A percentile compares a stretch with the other conserved stretches of the same genome.
Conservation (phyloP, 164 flowering plant genomes). For the Taxillus chinensis region DNA sequence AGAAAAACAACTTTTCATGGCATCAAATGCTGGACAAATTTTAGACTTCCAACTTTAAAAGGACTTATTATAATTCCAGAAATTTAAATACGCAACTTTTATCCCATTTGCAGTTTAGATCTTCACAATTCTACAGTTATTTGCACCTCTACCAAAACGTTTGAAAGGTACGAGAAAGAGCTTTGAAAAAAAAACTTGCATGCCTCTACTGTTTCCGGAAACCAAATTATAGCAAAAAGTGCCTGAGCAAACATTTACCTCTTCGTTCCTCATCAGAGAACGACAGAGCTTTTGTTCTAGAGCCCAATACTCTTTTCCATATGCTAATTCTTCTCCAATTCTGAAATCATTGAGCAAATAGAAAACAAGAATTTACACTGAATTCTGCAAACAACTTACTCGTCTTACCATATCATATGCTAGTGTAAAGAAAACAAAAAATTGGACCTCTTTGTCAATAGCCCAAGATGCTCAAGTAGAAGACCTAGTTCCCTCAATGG, state of each 20-base stretch:
- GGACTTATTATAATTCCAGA: too few relatives aligned
- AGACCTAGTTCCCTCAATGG: slow-evolving; percentile 49
- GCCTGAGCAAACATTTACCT: slow-evolving; percentile 26
- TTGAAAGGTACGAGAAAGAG: too few relatives aligned
- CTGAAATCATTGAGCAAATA: slow-evolving; percentile 23
- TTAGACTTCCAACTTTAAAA: too few relatives aligned
- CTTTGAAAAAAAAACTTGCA: background rate
- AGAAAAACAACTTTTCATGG: too few relatives aligned
- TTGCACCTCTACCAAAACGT: too few relatives aligned
- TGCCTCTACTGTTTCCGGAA: background rate
- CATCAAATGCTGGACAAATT: too few relatives aligned
- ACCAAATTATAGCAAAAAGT: background rate
- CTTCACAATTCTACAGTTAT: too few relatives aligned
- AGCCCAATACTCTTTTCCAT: slow-evolving; percentile 84
- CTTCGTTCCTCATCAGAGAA: slow-evolving; percentile 30
- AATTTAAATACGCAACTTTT: too few relatives aligned
- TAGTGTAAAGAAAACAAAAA: slow-evolving; percentile 3
- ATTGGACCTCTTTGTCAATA: slow-evolving; percentile 55
- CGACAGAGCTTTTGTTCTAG: slow-evolving; percentile 79
- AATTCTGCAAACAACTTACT: background rate
- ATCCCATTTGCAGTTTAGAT: too few relatives aligned
- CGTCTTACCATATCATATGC: background rate
- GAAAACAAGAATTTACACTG: background rate
- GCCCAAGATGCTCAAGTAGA: slow-evolving; percentile 45
- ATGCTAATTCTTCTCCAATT: slow-evolving; percentile 50